These are phyloP conservation scores for Lipomyces orientalis DNA, from an alignment of 805 yeast species.

Conservation along the genomic window DNA sequence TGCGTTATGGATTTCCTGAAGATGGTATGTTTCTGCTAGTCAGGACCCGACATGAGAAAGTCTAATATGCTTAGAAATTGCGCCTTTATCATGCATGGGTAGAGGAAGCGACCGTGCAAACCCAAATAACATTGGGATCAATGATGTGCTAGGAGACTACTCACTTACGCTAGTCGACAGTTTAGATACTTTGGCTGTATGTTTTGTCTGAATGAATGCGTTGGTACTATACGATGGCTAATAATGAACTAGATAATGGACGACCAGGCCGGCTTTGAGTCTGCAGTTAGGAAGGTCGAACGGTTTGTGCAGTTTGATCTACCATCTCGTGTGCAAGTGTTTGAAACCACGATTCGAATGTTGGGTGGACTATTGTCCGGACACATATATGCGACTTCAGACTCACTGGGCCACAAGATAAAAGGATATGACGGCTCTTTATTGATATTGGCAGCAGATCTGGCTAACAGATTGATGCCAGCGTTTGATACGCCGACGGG, in stretches of 20 bases:
- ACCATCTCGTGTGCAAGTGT: conserved; percentile 81
- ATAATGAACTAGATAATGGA: conserved; percentile 50
- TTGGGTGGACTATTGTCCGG: conserved; percentile 82
- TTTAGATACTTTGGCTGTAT: conserved; percentile 74
- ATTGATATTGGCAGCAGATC: conserved; percentile 70
- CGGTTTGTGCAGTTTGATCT: conserved; percentile 57
- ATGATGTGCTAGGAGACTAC: conserved; percentile 86
- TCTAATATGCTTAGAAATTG: conserved; percentile 52
- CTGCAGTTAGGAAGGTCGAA: conserved; percentile 52
- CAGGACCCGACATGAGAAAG: neutral
- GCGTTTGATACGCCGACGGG: conserved; percentile 68
- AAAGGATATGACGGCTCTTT: conserved; percentile 71
- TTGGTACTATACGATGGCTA: neutral
- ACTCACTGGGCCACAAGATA: conserved; percentile 51
- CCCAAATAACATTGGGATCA: conserved; percentile 60
- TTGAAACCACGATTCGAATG: conserved; percentile 82
- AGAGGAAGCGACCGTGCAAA: conserved; percentile 66
- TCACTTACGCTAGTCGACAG: conserved; percentile 80
- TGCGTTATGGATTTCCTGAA: conserved; percentile 72
- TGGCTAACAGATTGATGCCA: conserved; percentile 72
- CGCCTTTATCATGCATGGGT: conserved; percentile 73
- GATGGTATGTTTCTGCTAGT: conserved; percentile 55
- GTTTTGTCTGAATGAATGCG: conserved; percentile 2
- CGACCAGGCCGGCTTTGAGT: conserved; percentile 60
- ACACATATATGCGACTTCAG: conserved; percentile 70